These are phyloP conservation scores for Penicillium sumatraense DNA, from an alignment of 2,329 filamentous ascomycete genomes.

Conservation along the genomic window DNA sequence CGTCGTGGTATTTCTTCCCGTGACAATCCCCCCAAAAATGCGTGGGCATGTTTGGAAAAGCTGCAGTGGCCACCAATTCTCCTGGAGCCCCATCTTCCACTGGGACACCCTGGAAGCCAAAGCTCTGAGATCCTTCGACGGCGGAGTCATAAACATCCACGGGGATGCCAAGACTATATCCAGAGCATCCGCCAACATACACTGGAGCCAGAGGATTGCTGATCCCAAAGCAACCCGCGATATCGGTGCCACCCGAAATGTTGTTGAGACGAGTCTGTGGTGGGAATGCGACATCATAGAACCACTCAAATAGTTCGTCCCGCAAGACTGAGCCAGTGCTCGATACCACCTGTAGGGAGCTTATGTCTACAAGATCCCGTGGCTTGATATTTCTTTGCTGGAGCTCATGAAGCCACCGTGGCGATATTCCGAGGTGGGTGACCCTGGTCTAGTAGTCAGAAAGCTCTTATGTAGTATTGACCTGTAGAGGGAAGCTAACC, in stretches of 20 bases:
- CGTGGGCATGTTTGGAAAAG: conserved; percentile 78
- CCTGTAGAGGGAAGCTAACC: background rate
- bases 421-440: conserved; percentile 75
- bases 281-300: conserved; percentile 74
- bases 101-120: conserved; percentile 49
- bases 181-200: conserved; percentile 60
- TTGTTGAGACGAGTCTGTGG: conserved; percentile 62
- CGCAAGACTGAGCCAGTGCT: conserved; percentile 83
- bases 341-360: conserved; percentile 63
- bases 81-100: conserved; percentile 69
- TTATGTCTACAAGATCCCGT: conserved; percentile 65
- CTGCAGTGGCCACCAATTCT: conserved; percentile 71
- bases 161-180: conserved; percentile 56
- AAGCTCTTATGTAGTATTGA: background rate
- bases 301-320: conserved; percentile 79
- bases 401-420: conserved; percentile 76
- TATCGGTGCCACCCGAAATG: conserved; percentile 38
- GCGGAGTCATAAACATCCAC: conserved; percentile 64
- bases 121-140: conserved; percentile 24
- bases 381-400: conserved; percentile 68
- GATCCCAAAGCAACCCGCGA: conserved; percentile 32
- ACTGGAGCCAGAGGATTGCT: conserved; percentile 72
- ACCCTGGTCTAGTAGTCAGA: conserved; percentile 59
- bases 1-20: conserved; percentile 57
- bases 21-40: conserved; percentile 61